These are phyloP conservation scores for Prorocentrum cordatum DNA, from an alignment of 169 alveolate species.

Conservation along the genomic window DNA sequence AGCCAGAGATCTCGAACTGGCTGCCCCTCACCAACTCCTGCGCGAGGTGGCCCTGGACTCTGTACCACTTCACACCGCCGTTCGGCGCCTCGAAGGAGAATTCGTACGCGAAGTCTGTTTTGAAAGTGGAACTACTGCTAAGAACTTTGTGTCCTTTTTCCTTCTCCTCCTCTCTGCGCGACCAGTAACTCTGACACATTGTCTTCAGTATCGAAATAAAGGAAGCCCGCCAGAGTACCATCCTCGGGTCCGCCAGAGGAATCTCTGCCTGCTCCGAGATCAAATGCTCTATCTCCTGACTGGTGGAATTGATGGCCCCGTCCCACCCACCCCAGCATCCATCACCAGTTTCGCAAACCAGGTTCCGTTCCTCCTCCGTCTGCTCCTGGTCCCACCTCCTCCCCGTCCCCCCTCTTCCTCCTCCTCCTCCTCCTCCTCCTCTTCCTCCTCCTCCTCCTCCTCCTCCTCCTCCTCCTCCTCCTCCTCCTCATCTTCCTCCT, in stretches of 20 bases:
- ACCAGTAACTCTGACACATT: slow-evolving; percentile 5
- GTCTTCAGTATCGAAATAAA: slow-evolving; percentile 36
- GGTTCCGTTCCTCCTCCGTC: no score
- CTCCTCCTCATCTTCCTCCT: no score
- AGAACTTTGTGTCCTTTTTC: no score
- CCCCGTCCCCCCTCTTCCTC: no score
- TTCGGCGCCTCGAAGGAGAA: slow-evolving; percentile 56
- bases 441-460: no score
- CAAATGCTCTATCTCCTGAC: slow-evolving; percentile 30
- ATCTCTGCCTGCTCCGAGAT: slow-evolving; percentile 55
- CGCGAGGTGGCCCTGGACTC: slow-evolving; percentile 40
- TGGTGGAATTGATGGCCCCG: no score
- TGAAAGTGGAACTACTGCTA: background rate
- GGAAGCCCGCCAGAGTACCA: slow-evolving; percentile 59
- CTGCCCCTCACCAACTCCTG: slow-evolving; percentile 37
- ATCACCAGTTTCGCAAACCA: no score
- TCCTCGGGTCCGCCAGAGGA: slow-evolving; percentile 24
- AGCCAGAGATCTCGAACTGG: slow-evolving; percentile 53
- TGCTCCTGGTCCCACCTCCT: no score
- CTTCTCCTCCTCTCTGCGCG: background rate
- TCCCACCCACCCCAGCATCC: no score
- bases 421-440: no score
- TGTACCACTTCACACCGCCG: slow-evolving; percentile 59
- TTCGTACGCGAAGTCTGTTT: slow-evolving; percentile 54
- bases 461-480: no score